phyloP scores from a whole-genome alignment of 2,329 filamentous ascomycete genomes.

The Plectosphaerella plurivora region DNA sequence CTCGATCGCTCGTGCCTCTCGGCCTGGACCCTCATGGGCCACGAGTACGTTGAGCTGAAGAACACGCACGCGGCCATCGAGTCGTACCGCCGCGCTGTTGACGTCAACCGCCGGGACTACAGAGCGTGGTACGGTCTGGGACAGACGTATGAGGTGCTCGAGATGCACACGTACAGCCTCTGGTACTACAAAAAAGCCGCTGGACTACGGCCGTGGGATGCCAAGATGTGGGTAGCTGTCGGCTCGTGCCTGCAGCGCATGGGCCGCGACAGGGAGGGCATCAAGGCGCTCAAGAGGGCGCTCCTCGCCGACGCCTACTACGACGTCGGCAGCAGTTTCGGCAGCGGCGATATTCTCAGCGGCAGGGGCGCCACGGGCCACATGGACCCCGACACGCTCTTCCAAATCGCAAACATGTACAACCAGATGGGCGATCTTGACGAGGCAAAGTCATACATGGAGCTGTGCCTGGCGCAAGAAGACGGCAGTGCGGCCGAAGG shows the following conservation, averaged over 20 bases:
- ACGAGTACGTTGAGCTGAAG: slow-evolving; percentile 97
- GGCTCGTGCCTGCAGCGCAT: slow-evolving; percentile 89
- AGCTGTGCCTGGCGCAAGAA: slow-evolving; percentile 89
- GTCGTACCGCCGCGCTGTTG: slow-evolving; percentile 90
- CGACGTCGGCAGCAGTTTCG: slow-evolving; percentile 57
- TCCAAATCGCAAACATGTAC: slow-evolving; percentile 87
- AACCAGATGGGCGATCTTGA: slow-evolving; percentile 73
- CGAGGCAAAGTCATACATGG: slow-evolving; percentile 91
- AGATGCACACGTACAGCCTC: slow-evolving; percentile 95
- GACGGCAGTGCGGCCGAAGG: slow-evolving; percentile 56
- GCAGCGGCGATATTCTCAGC: slow-evolving; percentile 39
- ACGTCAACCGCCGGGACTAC: slow-evolving; percentile 94
- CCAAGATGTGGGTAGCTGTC: slow-evolving; percentile 98
- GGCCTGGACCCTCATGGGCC: slow-evolving; percentile 97
- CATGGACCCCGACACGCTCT: slow-evolving; percentile 84
- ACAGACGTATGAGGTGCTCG: slow-evolving; percentile 94
- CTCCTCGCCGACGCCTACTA: slow-evolving; percentile 85
- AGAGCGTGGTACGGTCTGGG: slow-evolving; percentile 97
- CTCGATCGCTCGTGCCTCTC: slow-evolving; percentile 87
- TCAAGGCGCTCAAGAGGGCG: slow-evolving; percentile 91
- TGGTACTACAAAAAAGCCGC: slow-evolving; percentile 98
- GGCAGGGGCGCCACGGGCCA: slow-evolving; percentile 49
- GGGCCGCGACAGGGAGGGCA: slow-evolving; percentile 80
- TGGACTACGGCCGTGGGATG: slow-evolving; percentile 88
- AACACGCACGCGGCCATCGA: slow-evolving; percentile 98